Evolutionary conservation across 768 basidiomycete species (phyloP).

Genomic region (Tricholoma flavovirens): DNA sequence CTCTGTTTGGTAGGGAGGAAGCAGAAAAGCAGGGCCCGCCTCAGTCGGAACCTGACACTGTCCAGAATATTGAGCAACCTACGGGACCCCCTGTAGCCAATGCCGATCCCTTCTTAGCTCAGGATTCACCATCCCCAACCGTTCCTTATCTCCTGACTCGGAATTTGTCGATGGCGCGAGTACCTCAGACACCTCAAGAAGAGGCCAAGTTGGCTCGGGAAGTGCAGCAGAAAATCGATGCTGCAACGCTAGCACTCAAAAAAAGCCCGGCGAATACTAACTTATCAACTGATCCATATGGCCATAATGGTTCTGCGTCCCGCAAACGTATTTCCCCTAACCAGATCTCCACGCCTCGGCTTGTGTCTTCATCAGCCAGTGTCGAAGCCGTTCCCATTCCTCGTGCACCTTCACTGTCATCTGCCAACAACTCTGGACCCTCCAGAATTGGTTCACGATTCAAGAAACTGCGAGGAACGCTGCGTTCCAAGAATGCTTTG

Average conservation of each 20-base stretch:
- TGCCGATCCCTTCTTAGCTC: slow-evolving; percentile 14
- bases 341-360: slow-evolving; percentile 60
- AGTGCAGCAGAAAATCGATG: slow-evolving; percentile 63
- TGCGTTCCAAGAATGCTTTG: slow-evolving; percentile 45
- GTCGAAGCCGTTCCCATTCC: slow-evolving; percentile 60
- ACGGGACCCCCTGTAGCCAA: slow-evolving; percentile 5
- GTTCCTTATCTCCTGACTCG: slow-evolving; percentile 32
- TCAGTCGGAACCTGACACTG: neutral
- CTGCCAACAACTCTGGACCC: slow-evolving; percentile 35
- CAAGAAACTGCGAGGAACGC: slow-evolving; percentile 63
- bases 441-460: slow-evolving; percentile 69
- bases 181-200: slow-evolving; percentile 39
- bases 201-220: slow-evolving; percentile 55
- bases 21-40: slow-evolving; percentile 14
- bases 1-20: slow-evolving; percentile 57
- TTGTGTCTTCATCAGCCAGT: slow-evolving; percentile 63
- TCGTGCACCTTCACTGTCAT: slow-evolving; percentile 44
- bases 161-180: slow-evolving; percentile 38
- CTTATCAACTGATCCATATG: slow-evolving; percentile 27
- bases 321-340: slow-evolving; percentile 57
- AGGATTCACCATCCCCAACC: slow-evolving; percentile 21
- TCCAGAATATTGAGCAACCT: neutral
- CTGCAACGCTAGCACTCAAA: slow-evolving; percentile 57
- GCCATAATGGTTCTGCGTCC: slow-evolving; percentile 28
- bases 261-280: slow-evolving; percentile 34